Evolutionary conservation across 768 basidiomycete genomes (phyloP).

Genomic region (Boletus insuetus): DNA sequence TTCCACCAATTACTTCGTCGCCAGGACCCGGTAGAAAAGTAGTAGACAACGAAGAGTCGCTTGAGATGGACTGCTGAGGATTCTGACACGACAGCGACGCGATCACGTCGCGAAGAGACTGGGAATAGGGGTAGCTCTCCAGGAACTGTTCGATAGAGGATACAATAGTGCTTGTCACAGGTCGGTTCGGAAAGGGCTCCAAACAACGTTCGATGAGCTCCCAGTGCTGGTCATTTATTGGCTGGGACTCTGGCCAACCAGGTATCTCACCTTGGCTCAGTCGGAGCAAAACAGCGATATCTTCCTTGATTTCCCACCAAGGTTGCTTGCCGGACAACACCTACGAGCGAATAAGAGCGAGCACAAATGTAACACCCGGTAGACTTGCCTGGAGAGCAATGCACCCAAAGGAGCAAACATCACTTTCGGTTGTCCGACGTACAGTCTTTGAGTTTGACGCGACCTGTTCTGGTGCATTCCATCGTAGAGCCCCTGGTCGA

Average conservation of each 20-base stretch:
- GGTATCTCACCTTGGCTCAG: not conserved
- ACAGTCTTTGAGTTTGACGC: not conserved
- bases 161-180: not conserved
- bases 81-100: not conserved
- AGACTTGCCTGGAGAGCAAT: not conserved
- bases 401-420: constrained; percentile 2
- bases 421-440: not conserved
- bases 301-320: not conserved
- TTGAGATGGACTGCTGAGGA: no score
- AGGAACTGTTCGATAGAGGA: not conserved
- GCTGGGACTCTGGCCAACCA: not conserved
- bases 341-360: not conserved
- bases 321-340: not conserved
- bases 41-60: no score
- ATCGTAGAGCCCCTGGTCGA: not conserved
- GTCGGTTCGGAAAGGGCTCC: not conserved
- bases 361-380: no score
- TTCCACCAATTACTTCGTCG: no score
- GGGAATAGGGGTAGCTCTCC: not conserved
- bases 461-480: constrained; percentile 1
- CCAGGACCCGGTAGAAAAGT: no score
- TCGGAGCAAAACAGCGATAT: not conserved
- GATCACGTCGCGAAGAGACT: not conserved
- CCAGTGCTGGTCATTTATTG: not conserved
- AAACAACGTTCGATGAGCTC: not conserved